Evolutionary conservation across 345 rosid species (phyloP).

Genomic region (Hypericum perforatum): DNA sequence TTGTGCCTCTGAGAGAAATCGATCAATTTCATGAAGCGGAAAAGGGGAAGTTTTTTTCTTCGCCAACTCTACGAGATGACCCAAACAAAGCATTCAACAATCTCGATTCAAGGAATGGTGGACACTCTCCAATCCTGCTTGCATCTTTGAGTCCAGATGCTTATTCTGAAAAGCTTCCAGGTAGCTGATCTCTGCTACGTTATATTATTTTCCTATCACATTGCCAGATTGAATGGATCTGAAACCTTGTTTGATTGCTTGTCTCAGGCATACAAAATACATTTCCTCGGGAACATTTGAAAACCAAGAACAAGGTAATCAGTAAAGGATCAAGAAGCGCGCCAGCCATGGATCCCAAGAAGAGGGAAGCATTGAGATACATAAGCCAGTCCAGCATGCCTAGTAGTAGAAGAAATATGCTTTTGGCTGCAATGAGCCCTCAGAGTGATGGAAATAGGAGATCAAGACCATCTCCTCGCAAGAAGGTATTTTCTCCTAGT

Average conservation of each 20-base stretch:
- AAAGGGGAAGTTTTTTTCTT: too few species aligned
- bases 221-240: neutral
- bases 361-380: conserved; percentile 26
- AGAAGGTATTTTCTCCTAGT: conserved; percentile 25
- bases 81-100: too few species aligned
- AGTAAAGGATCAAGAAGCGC: conserved; percentile 16
- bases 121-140: too few species aligned
- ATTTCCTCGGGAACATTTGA: conserved; percentile 15
- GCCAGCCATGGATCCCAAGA: conserved; percentile 11
- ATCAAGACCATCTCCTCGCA: conserved; percentile 25
- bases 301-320: conserved; percentile 14
- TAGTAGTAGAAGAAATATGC: conserved; percentile 18
- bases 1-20: conserved; percentile 10
- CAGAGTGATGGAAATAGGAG: conserved; percentile 22
- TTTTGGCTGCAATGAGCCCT: conserved; percentile 25
- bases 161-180: conserved; percentile 26
- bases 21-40: too few species aligned
- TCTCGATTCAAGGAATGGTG: too few species aligned
- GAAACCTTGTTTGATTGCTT: conserved; percentile 4
- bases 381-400: conserved; percentile 21
- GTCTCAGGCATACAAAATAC: conserved; percentile 29
- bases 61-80: too few species aligned
- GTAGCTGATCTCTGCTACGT: conserved; percentile 18
- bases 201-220: neutral
- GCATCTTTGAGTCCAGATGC: conserved; percentile 19